Evolutionary conservation across 106 monocot species (phyloP).

Genomic region (Vanilla planifolia): DNA sequence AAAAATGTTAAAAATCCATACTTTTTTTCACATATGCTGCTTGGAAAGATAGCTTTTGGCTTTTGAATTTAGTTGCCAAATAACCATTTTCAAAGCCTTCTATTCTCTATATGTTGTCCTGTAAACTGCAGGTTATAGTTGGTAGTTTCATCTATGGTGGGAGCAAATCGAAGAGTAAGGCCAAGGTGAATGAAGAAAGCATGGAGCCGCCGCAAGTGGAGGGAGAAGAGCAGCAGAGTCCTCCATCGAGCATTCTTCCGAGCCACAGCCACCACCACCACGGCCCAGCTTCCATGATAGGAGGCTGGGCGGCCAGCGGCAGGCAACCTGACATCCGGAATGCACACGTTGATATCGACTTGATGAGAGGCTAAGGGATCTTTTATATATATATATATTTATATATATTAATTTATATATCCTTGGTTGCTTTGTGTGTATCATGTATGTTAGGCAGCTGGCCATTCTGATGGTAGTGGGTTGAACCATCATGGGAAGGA

Average conservation of each 20-base stretch:
- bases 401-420: no score
- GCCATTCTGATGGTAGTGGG: no score
- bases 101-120: background rate
- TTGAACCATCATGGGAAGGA: no score
- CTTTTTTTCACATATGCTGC: no score
- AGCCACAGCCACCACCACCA: slow-evolving; percentile 27
- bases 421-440: no score
- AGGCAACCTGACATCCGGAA: slow-evolving; percentile 33
- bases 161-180: slow-evolving; percentile 34
- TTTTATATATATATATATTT: background rate
- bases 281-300: slow-evolving; percentile 9
- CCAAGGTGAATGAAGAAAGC: slow-evolving; percentile 20
- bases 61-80: background rate
- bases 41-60: no score
- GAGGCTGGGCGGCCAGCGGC: slow-evolving; percentile 26
- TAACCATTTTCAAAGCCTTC: background rate
- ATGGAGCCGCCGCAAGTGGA: slow-evolving; percentile 3
- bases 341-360: slow-evolving; percentile 49
- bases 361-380: slow-evolving; percentile 45
- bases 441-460: no score
- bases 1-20: no score
- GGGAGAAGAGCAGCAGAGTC: slow-evolving; percentile 11
- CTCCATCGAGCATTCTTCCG: slow-evolving; percentile 2
- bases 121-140: slow-evolving; percentile 71
- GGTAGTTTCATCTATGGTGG: slow-evolving; percentile 74